phyloP scores from a whole-genome alignment of 257 asterid species.

The Nicotiana otophora region DNA sequence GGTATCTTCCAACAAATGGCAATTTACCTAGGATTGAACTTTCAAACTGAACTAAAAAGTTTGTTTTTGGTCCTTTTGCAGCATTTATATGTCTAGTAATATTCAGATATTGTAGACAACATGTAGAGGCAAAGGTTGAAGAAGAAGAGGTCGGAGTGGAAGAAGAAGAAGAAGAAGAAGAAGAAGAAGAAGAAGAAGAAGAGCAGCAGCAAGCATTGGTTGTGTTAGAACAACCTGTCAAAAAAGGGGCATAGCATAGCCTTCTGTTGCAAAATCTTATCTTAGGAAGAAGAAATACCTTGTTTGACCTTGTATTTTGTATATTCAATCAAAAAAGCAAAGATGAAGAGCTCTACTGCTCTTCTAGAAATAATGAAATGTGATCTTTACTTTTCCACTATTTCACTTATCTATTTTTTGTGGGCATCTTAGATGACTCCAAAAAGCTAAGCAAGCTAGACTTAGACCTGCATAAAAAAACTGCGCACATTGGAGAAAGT shows the following conservation, averaged over 20 bases:
- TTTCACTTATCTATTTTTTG: not conserved
- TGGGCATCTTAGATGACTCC: too few species aligned
- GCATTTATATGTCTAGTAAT: conserved; percentile 77
- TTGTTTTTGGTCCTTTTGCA: conserved; percentile 31
- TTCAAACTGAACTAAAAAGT: not conserved
- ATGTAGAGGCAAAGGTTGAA: conserved; percentile 26
- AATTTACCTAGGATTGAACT: not conserved
- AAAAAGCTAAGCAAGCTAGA: too few species aligned
- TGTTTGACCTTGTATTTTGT: not conserved
- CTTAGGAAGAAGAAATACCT: too few species aligned
- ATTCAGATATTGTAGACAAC: conserved; percentile 62
- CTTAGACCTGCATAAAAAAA: too few species aligned
- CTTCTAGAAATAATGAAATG: not conserved
- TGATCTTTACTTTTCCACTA: not conserved
- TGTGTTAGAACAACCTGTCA: conserved; percentile 33
- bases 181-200: conserved; percentile 8
- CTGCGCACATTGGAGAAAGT: too few species aligned
- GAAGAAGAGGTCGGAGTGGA: conserved; percentile 22
- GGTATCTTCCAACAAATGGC: not conserved
- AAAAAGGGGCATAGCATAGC: not conserved
- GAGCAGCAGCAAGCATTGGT: conserved; percentile 44
- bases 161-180: conserved; percentile 1
- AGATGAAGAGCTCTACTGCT: not conserved
- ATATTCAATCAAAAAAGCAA: not conserved
- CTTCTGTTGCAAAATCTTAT: too few species aligned